These are phyloP conservation scores for Diplodia seriata DNA, from an alignment of 2,329 filamentous ascomycete genomes.

Conservation along the genomic window DNA sequence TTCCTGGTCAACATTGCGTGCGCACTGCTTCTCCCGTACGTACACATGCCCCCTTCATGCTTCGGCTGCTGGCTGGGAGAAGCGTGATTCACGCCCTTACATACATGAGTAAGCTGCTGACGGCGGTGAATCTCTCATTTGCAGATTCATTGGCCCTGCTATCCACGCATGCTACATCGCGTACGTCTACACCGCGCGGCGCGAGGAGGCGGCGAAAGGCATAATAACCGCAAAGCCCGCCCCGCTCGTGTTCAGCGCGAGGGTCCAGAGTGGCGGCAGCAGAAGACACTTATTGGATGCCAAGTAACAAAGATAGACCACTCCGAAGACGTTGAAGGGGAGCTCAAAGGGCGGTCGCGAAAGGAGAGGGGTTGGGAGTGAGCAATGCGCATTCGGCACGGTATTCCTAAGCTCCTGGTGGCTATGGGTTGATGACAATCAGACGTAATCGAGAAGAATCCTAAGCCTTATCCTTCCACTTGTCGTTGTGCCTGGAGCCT, in stretches of 20 bases:
- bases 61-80: not conserved
- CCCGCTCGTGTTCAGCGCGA: constrained; percentile 74
- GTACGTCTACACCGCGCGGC: constrained; percentile 81
- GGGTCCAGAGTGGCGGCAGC: constrained; percentile 60
- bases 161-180: constrained; percentile 81
- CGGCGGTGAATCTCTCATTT: constrained; percentile 2
- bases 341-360: not conserved
- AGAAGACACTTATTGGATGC: not conserved
- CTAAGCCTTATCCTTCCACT: too few relatives aligned
- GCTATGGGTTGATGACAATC: not conserved
- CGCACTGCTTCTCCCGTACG: constrained; percentile 51
- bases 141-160: constrained; percentile 69
- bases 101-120: not conserved
- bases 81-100: not conserved
- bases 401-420: not conserved
- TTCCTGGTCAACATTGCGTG: constrained; percentile 58
- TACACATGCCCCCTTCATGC: not conserved
- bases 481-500: too few relatives aligned
- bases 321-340: not conserved
- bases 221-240: constrained; percentile 61
- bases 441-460: not conserved
- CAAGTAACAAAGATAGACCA: not conserved
- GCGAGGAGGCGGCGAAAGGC: constrained; percentile 67
- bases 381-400: not conserved
- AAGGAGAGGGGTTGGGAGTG: not conserved